A percentile compares a stretch with the other conserved stretches of the same genome.
Evolutionary conservation across 805 yeast genomes (phyloP).

Genomic region (Starmera pachycereana): DNA sequence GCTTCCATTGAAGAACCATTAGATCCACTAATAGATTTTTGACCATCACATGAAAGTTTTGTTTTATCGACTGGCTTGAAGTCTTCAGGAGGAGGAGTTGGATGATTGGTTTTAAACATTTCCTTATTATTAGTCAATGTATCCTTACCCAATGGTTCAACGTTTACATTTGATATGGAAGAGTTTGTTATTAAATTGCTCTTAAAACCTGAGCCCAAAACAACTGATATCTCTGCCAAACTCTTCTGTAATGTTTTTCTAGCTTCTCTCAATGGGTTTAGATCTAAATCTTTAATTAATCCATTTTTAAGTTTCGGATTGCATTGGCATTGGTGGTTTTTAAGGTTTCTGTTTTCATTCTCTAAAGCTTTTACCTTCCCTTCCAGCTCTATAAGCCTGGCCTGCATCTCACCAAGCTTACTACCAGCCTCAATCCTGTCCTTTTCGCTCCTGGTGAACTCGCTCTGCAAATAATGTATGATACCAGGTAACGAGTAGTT

Average conservation of each 20-base stretch:
- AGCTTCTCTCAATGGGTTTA: neutral
- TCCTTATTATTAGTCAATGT: too few species aligned
- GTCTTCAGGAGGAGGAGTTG: neutral
- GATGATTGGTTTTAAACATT: neutral
- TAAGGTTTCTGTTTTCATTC: neutral
- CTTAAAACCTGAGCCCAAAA: neutral
- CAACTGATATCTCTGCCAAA: neutral
- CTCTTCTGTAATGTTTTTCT: neutral
- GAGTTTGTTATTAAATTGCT: neutral
- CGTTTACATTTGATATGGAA: neutral
- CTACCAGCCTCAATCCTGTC: slow-evolving; percentile 48
- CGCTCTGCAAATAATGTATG: slow-evolving; percentile 47
- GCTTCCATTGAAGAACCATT: too few species aligned
- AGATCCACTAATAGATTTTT: too few species aligned
- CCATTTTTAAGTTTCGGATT: too few species aligned
- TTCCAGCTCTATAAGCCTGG: slow-evolving; percentile 37
- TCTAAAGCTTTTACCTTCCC: slow-evolving; percentile 28
- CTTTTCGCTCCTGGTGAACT: slow-evolving; percentile 46
- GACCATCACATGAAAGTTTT: too few species aligned
- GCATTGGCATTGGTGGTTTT: too few species aligned
- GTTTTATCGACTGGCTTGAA: neutral
- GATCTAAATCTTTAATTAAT: neutral
- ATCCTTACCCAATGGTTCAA: neutral
- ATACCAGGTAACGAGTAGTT: slow-evolving; percentile 29
- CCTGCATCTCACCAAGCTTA: slow-evolving; percentile 42